Conservation (phyloP, 164 flowering plant genomes). For the Berberis vulgaris region DNA sequence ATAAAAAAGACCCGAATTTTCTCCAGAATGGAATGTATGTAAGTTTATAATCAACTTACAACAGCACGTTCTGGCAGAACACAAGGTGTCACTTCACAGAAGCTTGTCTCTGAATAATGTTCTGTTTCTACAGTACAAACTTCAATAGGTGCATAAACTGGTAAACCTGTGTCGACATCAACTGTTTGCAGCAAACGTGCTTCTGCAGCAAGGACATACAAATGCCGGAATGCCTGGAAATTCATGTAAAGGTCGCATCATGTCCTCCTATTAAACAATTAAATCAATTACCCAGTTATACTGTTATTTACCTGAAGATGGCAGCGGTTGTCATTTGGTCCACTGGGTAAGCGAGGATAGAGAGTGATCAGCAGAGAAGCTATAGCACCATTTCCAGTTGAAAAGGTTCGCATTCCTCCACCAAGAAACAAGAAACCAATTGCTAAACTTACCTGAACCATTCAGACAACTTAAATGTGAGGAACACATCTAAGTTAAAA, state of each 20-base stretch:
- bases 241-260: too few relatives aligned
- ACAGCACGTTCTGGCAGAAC: conserved; percentile 84
- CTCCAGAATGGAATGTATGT: too few relatives aligned
- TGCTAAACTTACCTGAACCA: conserved; percentile 71
- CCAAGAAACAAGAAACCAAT: conserved; percentile 97
- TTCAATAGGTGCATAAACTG: conserved; percentile 90
- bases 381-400: conserved; percentile 70
- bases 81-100: conserved; percentile 90
- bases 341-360: conserved; percentile 94
- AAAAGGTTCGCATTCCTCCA: conserved; percentile 88
- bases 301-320: conserved; percentile 71
- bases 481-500: not conserved
- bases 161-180: conserved; percentile 93
- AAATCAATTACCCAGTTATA: not conserved
- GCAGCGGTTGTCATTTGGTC: conserved; percentile 97
- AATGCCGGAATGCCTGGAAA: conserved; percentile 83
- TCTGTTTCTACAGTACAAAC: conserved; percentile 67
- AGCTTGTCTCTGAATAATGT: conserved; percentile 79
- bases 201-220: conserved; percentile 91
- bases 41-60: conserved; percentile 24
- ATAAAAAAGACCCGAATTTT: not conserved
- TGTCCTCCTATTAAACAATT: too few relatives aligned
- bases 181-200: conserved; percentile 93
- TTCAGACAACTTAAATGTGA: not conserved
- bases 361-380: conserved; percentile 79